phyloP scores from a whole-genome alignment of 352 stramenopile species.

The Phytophthora citrophthora region DNA sequence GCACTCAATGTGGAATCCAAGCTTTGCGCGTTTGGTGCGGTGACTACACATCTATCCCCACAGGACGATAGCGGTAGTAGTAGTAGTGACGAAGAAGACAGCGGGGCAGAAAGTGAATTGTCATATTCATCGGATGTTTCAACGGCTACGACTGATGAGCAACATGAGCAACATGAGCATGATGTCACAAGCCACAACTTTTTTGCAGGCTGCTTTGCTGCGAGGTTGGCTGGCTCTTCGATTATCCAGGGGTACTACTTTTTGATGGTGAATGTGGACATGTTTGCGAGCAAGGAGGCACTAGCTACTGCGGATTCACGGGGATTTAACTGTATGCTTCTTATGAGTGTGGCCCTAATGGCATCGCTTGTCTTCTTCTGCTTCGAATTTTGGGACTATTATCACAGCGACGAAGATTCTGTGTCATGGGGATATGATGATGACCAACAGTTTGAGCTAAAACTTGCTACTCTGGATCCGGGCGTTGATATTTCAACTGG shows the following conservation, averaged over 20 bases:
- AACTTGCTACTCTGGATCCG: constrained; percentile 38
- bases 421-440: not conserved
- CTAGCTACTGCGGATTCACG: constrained; percentile 9
- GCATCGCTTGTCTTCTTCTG: constrained; percentile 51
- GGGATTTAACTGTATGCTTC: constrained; percentile 42
- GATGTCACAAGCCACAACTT: constrained; percentile 28
- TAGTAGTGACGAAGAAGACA: constrained; percentile 29
- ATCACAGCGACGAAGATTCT: constrained; percentile 2
- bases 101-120: constrained; percentile 27
- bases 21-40: constrained; percentile 4
- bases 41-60: constrained; percentile 16
- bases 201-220: constrained; percentile 56
- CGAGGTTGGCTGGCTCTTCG: constrained; percentile 43
- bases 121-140: constrained; percentile 28
- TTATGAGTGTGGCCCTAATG: constrained; percentile 49
- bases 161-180: constrained; percentile 7
- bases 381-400: constrained; percentile 50
- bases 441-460: constrained; percentile 36
- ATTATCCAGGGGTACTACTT: constrained; percentile 70
- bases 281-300: constrained; percentile 1
- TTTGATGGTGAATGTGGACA: constrained; percentile 45
- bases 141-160: constrained; percentile 9
- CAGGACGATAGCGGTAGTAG: constrained; percentile 21
- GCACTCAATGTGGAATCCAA: constrained; percentile 50
- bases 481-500: constrained; percentile 21